Conservation (phyloP, 2,329 filamentous ascomycete genomes). For the Colletotrichum somersetense region DNA sequence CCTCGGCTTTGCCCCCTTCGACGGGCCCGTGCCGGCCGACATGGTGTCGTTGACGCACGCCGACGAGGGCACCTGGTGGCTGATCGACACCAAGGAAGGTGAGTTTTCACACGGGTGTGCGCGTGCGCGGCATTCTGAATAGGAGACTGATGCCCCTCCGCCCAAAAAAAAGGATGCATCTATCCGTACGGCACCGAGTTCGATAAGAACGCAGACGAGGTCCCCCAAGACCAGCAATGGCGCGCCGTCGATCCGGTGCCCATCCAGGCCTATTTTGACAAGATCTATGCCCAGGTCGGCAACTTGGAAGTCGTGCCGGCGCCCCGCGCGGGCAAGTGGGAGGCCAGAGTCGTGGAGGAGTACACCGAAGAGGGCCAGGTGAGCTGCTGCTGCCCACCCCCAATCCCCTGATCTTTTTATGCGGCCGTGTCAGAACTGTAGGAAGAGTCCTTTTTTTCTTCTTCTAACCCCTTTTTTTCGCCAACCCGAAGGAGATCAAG, state of each 20-base stretch:
- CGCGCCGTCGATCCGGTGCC: slow-evolving; percentile 22
- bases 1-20: slow-evolving; percentile 38
- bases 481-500: slow-evolving; percentile 11
- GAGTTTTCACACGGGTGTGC: background rate
- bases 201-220: slow-evolving; percentile 12
- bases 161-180: slow-evolving; percentile 17
- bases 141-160: background rate
- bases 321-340: slow-evolving; percentile 37
- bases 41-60: slow-evolving; percentile 40
- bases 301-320: slow-evolving; percentile 38
- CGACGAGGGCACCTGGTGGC: slow-evolving; percentile 39
- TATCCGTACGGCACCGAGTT: slow-evolving; percentile 39
- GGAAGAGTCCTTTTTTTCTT: background rate
- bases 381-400: slow-evolving; percentile 1
- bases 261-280: slow-evolving; percentile 36
- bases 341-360: slow-evolving; percentile 34
- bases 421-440: background rate
- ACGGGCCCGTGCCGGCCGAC: slow-evolving; percentile 37
- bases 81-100: slow-evolving; percentile 38
- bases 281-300: slow-evolving; percentile 31
- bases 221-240: slow-evolving; percentile 33
- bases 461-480: background rate
- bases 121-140: background rate
- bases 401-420: no score
- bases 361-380: slow-evolving; percentile 38